Percentiles rank a stretch among this genome's conserved stretches.
These are phyloP conservation scores for Solanum chacoense DNA, from an alignment of 305 asterid species.

Conservation along the genomic window DNA sequence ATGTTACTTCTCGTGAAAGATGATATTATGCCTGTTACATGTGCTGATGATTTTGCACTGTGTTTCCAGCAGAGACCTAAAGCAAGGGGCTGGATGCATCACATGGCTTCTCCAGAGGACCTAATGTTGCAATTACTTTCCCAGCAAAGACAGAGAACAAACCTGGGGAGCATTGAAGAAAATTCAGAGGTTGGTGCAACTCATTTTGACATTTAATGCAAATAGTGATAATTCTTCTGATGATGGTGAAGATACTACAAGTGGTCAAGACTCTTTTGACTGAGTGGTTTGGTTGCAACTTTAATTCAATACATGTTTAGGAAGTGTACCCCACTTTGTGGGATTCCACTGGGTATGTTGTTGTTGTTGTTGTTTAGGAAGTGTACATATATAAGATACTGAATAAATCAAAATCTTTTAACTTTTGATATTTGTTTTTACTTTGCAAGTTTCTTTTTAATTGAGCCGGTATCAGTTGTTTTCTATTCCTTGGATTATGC, in stretches of 20 bases:
- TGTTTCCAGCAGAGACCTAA: conserved; percentile 48
- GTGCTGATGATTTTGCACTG: conserved; percentile 32
- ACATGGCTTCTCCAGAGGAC: conserved; percentile 39
- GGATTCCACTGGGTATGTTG: no score
- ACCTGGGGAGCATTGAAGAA: conserved; percentile 23
- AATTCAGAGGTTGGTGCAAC: conserved; percentile 31
- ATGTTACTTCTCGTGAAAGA: conserved; percentile 13
- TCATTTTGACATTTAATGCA: conserved; percentile 28
- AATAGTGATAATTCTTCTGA: conserved; percentile 34
- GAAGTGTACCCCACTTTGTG: no score
- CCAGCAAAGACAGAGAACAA: conserved; percentile 23
- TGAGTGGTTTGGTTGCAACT: conserved; percentile 8
- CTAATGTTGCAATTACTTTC: conserved; percentile 45
- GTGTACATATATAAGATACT: conserved; percentile 17
- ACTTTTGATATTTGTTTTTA: neutral
- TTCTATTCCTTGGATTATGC: neutral
- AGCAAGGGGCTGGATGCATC: conserved; percentile 34
- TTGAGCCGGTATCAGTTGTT: neutral
- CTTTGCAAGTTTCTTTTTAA: neutral
- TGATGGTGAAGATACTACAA: conserved; percentile 20
- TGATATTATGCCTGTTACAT: conserved; percentile 9
- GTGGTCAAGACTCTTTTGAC: conserved; percentile 22
- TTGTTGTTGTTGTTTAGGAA: neutral
- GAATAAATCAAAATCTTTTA: conserved; percentile 6
- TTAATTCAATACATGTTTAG: neutral